Evolutionary conservation across 2,329 filamentous ascomycete genomes (phyloP).

Genomic region (Elsinoe australis): DNA sequence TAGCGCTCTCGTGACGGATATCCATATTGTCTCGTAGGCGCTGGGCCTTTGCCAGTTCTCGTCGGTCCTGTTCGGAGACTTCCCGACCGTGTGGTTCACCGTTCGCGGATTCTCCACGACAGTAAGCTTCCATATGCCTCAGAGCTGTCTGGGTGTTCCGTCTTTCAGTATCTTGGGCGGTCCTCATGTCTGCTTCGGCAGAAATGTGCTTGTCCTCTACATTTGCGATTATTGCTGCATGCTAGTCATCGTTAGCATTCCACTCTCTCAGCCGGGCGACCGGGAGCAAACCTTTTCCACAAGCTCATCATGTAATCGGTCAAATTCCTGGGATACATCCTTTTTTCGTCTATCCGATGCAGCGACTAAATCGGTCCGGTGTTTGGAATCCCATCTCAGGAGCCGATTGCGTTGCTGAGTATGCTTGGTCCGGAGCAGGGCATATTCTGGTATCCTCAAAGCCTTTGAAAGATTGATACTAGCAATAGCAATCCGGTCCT

Average conservation of each 20-base stretch:
- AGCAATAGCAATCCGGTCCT: conserved; percentile 7
- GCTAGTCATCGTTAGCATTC: conserved; percentile 27
- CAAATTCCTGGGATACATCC: conserved; percentile 14
- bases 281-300: conserved; percentile 16
- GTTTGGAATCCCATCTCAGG: conserved; percentile 24
- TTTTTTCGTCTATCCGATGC: conserved; percentile 7
- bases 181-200: conserved; percentile 37
- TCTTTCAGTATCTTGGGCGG: conserved; percentile 35
- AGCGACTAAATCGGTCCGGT: conserved; percentile 22
- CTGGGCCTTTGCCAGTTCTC: conserved; percentile 37
- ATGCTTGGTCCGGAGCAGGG: conserved; percentile 24
- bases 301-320: conserved; percentile 18
- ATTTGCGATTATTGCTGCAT: conserved; percentile 34
- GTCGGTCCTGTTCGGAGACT: conserved; percentile 40
- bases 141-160: conserved; percentile 40
- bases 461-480: conserved; percentile 22
- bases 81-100: conserved; percentile 29
- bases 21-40: conserved; percentile 34
- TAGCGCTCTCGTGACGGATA: conserved; percentile 38
- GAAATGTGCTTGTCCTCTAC: conserved; percentile 40
- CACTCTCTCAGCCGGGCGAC: too few species aligned
- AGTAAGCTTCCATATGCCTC: conserved; percentile 44
- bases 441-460: conserved; percentile 25
- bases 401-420: conserved; percentile 28
- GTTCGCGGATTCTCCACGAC: conserved; percentile 31